Base-by-base conservation (phyloP, 2,329 filamentous ascomycete species). In the Catunica adiposa region DNA sequence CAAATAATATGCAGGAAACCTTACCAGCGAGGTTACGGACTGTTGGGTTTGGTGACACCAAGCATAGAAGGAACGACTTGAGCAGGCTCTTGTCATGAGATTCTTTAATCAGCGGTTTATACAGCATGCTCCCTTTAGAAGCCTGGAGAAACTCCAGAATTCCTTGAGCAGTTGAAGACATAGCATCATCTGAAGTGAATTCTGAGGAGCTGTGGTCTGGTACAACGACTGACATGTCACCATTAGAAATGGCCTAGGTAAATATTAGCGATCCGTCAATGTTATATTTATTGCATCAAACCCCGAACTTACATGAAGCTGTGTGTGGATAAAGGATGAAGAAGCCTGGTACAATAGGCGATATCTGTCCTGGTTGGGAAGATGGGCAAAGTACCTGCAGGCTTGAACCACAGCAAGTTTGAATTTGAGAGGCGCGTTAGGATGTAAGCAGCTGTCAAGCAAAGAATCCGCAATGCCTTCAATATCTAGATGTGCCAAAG, bases 341-440 rank as follows among this genome's bases (percentile, higher is more conserved):
- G 75, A 73, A 23, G 72, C 72, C 4, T 69, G 65, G 62, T 81
- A 82, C 2, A 84, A 66, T n/a, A 70, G 70, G 40, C 71, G 67
- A 60, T 79, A 83, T 51, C 70, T 68, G 8, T 70, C 65, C 9
- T 72, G 64, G 59, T 76, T 69, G 3, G 69, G 66, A 57, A 77
- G 71, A 53, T 73, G 71, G 7, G 79, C 78, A 66, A 83, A 81
- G 63, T 82, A 77, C 38, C 76, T 74, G 61, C 80, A 83, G 9
- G 75, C 77, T 63, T 80, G 78, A 22, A 83, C 73, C 25, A 79
- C 71, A 7, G 80, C 77, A 48, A 82, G 71, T 64, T 82, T 82
- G 66, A 82, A 83, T 54, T 69, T 72, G 54, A 72, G 68, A 7
- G 81, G 79, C 1, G 80, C 70, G 55, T 70, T 72, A n/a, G 74